phyloP scores from a whole-genome alignment of 176 grass and related monocot genomes.

The Chrysopogon serrulatus region DNA sequence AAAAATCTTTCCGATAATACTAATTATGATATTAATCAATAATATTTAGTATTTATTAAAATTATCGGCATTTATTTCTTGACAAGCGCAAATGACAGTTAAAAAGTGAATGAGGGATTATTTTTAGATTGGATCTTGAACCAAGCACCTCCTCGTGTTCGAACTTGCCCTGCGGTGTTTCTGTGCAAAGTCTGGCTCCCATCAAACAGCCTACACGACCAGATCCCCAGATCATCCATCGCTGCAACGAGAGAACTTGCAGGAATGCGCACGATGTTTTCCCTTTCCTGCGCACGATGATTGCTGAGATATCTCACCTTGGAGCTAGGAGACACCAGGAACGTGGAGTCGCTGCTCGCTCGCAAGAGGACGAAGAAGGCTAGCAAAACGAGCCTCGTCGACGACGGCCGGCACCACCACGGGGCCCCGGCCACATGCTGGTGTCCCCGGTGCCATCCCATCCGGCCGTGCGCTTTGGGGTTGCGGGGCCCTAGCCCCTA shows the following conservation, averaged over 20 bases:
- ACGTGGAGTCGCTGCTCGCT: too few species aligned
- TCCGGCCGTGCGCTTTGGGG: neutral
- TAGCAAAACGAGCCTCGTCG: neutral
- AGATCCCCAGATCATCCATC: too few species aligned
- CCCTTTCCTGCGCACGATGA: neutral
- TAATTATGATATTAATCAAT: too few species aligned
- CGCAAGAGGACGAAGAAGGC: neutral
- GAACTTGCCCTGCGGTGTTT: neutral
- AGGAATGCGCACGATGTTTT: neutral
- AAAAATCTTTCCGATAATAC: too few species aligned
- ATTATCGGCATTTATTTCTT: too few species aligned
- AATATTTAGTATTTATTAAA: too few species aligned
- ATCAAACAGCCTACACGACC: neutral
- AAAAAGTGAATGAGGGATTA: too few species aligned
- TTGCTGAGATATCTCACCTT: neutral
- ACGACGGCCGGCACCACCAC: constrained; percentile 13
- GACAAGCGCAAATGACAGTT: too few species aligned
- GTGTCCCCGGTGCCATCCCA: neutral
- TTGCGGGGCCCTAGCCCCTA: neutral
- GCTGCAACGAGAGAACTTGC: neutral
- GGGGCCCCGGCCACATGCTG: constrained; percentile 11
- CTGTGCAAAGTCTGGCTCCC: neutral
- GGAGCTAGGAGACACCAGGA: neutral
- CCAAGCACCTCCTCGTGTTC: neutral
- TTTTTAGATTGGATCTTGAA: neutral